These are phyloP conservation scores for Fistulifera solaris DNA, from an alignment of 108 stramenopile species.

Conservation along the genomic window DNA sequence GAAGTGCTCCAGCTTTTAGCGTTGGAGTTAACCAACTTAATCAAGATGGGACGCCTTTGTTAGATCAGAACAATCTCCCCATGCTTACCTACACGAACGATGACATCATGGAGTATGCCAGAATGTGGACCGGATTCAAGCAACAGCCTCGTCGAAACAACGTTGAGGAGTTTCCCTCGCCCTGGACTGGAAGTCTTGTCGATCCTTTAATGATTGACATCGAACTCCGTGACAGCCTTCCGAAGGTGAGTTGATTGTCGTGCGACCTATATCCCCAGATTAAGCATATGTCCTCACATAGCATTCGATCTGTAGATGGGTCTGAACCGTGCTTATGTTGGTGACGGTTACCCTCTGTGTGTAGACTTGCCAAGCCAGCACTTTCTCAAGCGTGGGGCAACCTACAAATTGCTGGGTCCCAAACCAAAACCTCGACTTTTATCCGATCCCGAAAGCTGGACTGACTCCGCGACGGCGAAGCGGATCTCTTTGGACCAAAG, in stretches of 20 bases:
- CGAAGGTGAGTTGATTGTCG: constrained; percentile 25
- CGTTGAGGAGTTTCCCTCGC: constrained; percentile 17
- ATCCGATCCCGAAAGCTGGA: not conserved
- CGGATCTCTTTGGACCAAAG: constrained; percentile 13
- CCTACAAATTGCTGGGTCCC: constrained; percentile 34
- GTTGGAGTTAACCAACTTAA: constrained; percentile 37
- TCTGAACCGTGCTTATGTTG: constrained; percentile 49
- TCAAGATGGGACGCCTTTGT: constrained; percentile 26
- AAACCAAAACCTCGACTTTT: constrained; percentile 6
- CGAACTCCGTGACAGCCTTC: constrained; percentile 46
- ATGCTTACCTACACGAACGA: constrained; percentile 30
- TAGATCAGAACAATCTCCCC: constrained; percentile 13
- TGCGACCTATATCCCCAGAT: too few relatives aligned
- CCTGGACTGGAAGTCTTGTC: constrained; percentile 11
- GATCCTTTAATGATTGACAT: constrained; percentile 61
- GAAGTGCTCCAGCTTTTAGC: constrained; percentile 50
- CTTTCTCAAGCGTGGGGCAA: constrained; percentile 47
- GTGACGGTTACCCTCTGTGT: constrained; percentile 47
- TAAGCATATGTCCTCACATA: too few relatives aligned
- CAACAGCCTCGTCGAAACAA: constrained; percentile 17
- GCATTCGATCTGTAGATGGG: constrained; percentile 12
- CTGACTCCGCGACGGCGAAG: constrained; percentile 7
- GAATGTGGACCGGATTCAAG: constrained; percentile 41
- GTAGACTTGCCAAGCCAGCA: constrained; percentile 31
- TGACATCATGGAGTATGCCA: constrained; percentile 36